Evolutionary conservation across 2,329 filamentous ascomycete species (phyloP).

Genomic region (Ilyonectria sp.): DNA sequence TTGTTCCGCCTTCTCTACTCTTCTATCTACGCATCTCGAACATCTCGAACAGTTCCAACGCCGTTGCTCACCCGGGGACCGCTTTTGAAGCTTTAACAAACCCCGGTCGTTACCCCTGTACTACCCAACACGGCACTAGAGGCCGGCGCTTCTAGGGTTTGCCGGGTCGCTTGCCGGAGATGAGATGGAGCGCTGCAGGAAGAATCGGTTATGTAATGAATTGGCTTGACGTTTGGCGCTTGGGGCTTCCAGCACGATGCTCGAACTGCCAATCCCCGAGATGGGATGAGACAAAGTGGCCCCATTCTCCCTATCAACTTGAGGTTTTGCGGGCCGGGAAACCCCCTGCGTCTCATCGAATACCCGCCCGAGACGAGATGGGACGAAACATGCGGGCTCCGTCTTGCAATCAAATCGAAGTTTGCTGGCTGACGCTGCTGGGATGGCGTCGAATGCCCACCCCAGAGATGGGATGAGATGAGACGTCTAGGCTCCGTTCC

Average conservation of each 20-base stretch:
- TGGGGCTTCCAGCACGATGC: background rate
- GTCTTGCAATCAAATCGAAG: conserved; percentile 16
- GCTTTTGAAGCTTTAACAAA: too few species aligned
- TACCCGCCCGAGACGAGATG: background rate
- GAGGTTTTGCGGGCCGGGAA: too few species aligned
- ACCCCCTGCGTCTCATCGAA: too few species aligned
- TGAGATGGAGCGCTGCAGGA: background rate
- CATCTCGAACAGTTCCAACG: too few species aligned
- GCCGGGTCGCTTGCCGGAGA: background rate
- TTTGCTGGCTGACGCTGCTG: background rate
- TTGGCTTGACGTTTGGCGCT: background rate
- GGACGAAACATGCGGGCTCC: conserved; percentile 21
- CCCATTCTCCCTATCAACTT: too few species aligned
- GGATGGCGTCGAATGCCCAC: background rate
- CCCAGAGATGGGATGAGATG: background rate
- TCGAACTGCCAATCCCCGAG: background rate
- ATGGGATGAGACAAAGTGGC: background rate
- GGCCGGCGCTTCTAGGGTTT: background rate
- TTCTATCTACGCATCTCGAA: too few species aligned
- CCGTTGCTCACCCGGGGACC: too few species aligned
- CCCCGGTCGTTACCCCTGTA: too few species aligned
- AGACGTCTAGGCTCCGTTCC: background rate
- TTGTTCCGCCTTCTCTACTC: too few species aligned
- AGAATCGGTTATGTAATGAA: background rate
- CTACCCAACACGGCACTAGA: too few species aligned